Percentiles rank a stretch among this genome's conserved stretches.
Conservation (phyloP, 2,329 filamentous ascomycete species). For the Cercospora berteroae region DNA sequence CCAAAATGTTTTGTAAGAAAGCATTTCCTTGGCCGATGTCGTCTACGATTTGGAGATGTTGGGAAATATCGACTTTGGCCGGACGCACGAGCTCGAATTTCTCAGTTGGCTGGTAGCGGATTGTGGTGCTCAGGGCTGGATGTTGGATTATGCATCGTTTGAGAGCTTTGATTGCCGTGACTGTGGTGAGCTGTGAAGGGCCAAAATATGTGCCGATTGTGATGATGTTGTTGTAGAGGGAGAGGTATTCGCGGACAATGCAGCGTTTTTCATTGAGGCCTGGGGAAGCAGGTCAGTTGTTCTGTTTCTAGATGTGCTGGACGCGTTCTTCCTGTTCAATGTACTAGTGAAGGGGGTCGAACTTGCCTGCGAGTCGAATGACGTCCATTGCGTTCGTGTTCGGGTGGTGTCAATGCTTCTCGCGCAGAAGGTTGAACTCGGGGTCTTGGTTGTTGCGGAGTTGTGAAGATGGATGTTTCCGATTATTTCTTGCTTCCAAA, state of each 20-base stretch:
- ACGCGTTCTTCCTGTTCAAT: background rate
- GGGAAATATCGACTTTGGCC: conserved; percentile 37
- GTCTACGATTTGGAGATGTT: conserved; percentile 42
- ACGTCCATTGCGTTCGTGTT: conserved; percentile 1
- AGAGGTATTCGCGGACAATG: conserved; percentile 44
- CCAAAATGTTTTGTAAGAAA: conserved; percentile 31
- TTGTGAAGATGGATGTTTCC: background rate
- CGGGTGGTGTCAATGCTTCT: background rate
- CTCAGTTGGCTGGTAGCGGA: conserved; percentile 41
- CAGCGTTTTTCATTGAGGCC: conserved; percentile 40
- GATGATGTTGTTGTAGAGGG: conserved; percentile 43
- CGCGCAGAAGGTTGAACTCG: background rate
- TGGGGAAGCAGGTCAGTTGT: background rate
- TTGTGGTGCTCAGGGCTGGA: conserved; percentile 40
- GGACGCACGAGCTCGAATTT: conserved; percentile 39
- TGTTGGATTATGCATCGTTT: conserved; percentile 42
- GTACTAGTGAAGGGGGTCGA: background rate
- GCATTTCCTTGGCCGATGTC: conserved; percentile 16
- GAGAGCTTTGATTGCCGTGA: conserved; percentile 36
- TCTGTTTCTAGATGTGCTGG: background rate
- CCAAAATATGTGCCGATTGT: conserved; percentile 39
- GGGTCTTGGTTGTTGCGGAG: background rate
- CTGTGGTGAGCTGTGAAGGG: conserved; percentile 19
- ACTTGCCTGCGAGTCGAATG: conserved; percentile 19
- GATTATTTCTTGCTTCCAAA: background rate